Evolutionary conservation across 2,329 filamentous ascomycete species (phyloP), one percentile per base, ranked within the genome.

Genomic region (Verticillium nonalfalfae): DNA sequence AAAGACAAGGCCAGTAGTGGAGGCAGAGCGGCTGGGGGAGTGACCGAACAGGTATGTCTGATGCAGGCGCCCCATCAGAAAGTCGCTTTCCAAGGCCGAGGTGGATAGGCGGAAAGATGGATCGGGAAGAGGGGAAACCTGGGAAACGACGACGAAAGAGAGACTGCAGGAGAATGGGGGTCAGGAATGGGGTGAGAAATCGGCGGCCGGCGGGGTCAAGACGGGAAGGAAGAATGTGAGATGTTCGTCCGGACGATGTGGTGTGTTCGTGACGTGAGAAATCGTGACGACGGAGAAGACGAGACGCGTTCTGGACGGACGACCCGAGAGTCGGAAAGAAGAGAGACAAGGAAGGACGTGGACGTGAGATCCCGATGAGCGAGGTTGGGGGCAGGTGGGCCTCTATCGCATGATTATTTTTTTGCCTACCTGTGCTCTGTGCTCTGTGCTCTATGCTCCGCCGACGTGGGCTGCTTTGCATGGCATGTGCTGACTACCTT

Each of bases 181-280:
- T 40, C 40, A 64, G 45, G 45, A 52, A 52, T 52, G 45, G 45
- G 45, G 45, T 52, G 45, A 52, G 45, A 52, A 21, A 52, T 11
- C 45, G 18, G 18, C n/a, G 35, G 18, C 45, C 45, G 40, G 56
- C 59, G 60, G 59, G 56, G 35, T 40, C 40, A 36, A 61, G 10
- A 11, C 56, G 54, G 57, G 31, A 58, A 59, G 15, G 59, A 54
- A 63, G 59, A 64, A 63, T 62, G 63, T 64, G 64, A 64, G 57
- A 61, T 64, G 64, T 65, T 65, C 58, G 59, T 45, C 58, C 58
- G 62, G 59, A 55, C 56, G 62, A 63, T 58, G 58, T 64, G 64
- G 62, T 65, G 59, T 61, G 62, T 61, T 65, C 50, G 60, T 64
- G 64, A 65, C 64, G 63, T 58, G 57, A 50, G 38, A 34, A 34